Evolutionary conservation across 192 early-diverging fungal genomes (phyloP).

Genomic region (Geranomyces variabilis): DNA sequence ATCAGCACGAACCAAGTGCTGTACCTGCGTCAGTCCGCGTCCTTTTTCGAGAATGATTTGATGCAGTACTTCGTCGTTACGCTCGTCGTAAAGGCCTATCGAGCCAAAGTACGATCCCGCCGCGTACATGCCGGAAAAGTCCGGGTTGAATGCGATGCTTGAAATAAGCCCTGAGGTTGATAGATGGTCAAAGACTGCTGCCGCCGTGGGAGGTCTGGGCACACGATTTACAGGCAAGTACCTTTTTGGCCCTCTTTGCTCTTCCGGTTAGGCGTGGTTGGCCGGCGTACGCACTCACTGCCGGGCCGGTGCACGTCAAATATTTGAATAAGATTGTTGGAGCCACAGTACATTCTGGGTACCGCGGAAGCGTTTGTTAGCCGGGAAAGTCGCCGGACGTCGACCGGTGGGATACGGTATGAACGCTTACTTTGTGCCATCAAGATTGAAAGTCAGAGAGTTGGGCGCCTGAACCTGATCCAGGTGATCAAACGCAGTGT

Average conservation of each 20-base stretch:
- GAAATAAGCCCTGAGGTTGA: conserved; percentile 64
- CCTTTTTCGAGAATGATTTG: conserved; percentile 50
- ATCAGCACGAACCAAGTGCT: conserved; percentile 55
- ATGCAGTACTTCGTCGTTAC: conserved; percentile 56
- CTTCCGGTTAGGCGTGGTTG: conserved; percentile 64
- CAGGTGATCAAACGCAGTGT: conserved; percentile 64
- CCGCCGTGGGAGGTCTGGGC: neutral
- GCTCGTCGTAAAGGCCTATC: conserved; percentile 67
- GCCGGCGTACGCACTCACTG: conserved; percentile 43
- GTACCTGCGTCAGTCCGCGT: conserved; percentile 55
- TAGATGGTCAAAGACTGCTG: neutral
- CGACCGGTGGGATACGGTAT: neutral
- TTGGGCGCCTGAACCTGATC: conserved; percentile 70
- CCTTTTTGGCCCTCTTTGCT: conserved; percentile 77
- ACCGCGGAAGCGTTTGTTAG: neutral
- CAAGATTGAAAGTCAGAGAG: conserved; percentile 68
- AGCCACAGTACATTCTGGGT: conserved; percentile 70
- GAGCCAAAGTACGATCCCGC: conserved; percentile 73
- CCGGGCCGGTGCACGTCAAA: conserved; percentile 75
- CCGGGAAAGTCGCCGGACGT: too few species aligned
- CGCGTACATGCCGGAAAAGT: conserved; percentile 66
- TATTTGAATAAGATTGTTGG: conserved; percentile 64
- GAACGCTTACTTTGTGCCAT: conserved; percentile 60
- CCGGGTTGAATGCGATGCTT: conserved; percentile 69
- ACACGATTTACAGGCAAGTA: neutral